phyloP scores from a whole-genome alignment of 805 yeast species.

The Scheffersomyces ergatensis region DNA sequence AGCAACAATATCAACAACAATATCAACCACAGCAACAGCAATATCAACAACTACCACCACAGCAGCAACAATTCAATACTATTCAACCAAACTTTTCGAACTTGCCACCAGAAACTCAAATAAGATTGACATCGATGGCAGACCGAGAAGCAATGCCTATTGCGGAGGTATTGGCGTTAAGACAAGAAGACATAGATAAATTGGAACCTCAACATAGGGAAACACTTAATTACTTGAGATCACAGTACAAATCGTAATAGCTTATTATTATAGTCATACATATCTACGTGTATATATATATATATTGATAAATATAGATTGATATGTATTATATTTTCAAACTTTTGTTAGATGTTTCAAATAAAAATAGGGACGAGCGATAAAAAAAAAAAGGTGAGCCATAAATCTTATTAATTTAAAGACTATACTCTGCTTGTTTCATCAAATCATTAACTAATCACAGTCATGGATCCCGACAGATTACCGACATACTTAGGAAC shows the following conservation, averaged over 20 bases:
- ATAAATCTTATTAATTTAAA: too few relatives aligned
- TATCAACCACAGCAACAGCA: background rate
- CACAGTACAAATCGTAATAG: conserved; percentile 40
- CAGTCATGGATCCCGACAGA: background rate
- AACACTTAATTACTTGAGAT: conserved; percentile 54
- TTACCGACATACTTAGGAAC: conserved; percentile 8
- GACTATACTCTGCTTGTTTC: too few relatives aligned
- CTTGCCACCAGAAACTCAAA: conserved; percentile 47
- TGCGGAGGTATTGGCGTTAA: conserved; percentile 50
- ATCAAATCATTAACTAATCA: too few relatives aligned
- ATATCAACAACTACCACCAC: background rate
- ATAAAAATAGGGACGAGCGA: too few relatives aligned
- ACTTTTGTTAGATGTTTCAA: too few relatives aligned
- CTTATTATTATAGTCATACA: too few relatives aligned
- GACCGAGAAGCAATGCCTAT: conserved; percentile 57
- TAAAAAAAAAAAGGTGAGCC: too few relatives aligned
- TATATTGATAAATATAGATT: too few relatives aligned
- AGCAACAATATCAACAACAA: conserved; percentile 39
- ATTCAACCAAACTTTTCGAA: conserved; percentile 15
- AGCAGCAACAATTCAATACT: background rate
- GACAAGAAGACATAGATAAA: conserved; percentile 47
- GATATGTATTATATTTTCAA: background rate
- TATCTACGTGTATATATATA: too few relatives aligned
- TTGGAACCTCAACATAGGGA: conserved; percentile 51
- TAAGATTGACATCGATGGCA: conserved; percentile 50